Percentiles rank a stretch among this genome's conserved stretches.
These are phyloP conservation scores for Diversispora epigaea DNA, from an alignment of 192 early-diverging fungal species.

Conservation along the genomic window DNA sequence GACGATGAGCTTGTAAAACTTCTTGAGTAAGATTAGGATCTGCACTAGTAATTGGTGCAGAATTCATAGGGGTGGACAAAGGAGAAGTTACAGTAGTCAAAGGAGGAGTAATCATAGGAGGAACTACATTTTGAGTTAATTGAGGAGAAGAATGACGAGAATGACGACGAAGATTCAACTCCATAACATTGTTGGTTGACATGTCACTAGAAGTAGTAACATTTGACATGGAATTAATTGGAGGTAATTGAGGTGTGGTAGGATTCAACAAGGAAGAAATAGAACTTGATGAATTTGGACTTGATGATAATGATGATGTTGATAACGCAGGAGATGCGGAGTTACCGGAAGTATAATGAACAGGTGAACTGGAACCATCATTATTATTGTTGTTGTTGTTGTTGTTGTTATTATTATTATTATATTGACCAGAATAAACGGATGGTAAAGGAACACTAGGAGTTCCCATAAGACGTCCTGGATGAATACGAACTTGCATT, in stretches of 20 bases:
- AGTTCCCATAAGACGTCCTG: slow-evolving; percentile 22
- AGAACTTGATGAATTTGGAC: not conserved
- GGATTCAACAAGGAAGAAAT: slow-evolving; percentile 40
- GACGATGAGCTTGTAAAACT: slow-evolving; percentile 53
- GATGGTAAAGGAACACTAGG: slow-evolving; percentile 22
- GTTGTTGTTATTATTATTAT: not conserved
- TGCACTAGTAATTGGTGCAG: not conserved
- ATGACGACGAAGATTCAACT: too few relatives aligned
- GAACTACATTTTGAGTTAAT: not conserved
- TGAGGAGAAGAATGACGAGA: too few relatives aligned
- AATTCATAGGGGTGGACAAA: too few relatives aligned
- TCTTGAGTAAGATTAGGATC: slow-evolving; percentile 40
- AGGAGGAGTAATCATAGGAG: not conserved
- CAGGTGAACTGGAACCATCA: slow-evolving; percentile 25
- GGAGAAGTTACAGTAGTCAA: not conserved
- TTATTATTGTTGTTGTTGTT: too few relatives aligned
- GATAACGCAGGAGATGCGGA: slow-evolving; percentile 34
- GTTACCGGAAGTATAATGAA: slow-evolving; percentile 37
- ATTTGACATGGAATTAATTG: slow-evolving; percentile 18
- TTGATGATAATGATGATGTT: not conserved
- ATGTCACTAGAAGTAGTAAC: not conserved
- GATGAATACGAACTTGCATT: slow-evolving; percentile 29
- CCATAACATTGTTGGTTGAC: too few relatives aligned
- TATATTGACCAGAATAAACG: slow-evolving; percentile 11
- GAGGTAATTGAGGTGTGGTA: slow-evolving; percentile 27